phyloP scores from a whole-genome alignment of 225 moss, liverwort and hornwort species.

The Lunularia cruciata region DNA sequence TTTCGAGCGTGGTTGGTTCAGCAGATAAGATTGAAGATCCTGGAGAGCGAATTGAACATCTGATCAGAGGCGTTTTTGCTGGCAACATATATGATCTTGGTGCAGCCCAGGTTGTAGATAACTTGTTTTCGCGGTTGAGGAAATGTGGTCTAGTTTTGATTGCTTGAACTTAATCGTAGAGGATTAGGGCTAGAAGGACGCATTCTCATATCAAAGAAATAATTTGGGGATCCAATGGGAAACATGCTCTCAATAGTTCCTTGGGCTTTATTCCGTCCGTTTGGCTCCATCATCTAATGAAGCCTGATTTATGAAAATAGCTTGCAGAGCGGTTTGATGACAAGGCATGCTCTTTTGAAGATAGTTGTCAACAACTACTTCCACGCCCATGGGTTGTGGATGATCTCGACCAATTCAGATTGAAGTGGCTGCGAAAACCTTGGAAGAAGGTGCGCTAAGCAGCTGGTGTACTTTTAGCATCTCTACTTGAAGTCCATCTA shows the following conservation, averaged over 20 bases:
- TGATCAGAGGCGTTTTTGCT: conserved; percentile 80
- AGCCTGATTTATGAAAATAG: conserved; percentile 39
- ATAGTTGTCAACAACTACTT: conserved; percentile 68
- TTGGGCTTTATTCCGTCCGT: no score
- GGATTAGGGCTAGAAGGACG: no score
- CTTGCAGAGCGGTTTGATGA: conserved; percentile 77
- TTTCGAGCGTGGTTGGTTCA: conserved; percentile 54
- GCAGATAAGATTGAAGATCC: conserved; percentile 71
- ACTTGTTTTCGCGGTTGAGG: no score
- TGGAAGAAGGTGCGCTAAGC: conserved; percentile 73
- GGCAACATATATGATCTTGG: conserved; percentile 97
- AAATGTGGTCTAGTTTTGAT: no score
- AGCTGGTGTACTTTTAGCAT: background rate
- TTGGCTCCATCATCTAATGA: no score
- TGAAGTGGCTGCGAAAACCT: conserved; percentile 70
- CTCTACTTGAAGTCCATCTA: no score
- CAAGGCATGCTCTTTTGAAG: conserved; percentile 75
- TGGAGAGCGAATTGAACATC: conserved; percentile 72
- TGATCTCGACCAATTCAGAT: conserved; percentile 72
- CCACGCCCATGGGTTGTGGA: conserved; percentile 97
- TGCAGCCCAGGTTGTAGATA: conserved; percentile 75
- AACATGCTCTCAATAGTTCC: background rate
- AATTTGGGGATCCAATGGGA: background rate
- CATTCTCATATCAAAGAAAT: no score
- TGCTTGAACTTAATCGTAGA: no score